A percentile compares a stretch with the other conserved stretches of the same genome.
Evolutionary conservation across 2,329 filamentous ascomycete species (phyloP).

Genomic region (Hymenoscyphus fraxineus): DNA sequence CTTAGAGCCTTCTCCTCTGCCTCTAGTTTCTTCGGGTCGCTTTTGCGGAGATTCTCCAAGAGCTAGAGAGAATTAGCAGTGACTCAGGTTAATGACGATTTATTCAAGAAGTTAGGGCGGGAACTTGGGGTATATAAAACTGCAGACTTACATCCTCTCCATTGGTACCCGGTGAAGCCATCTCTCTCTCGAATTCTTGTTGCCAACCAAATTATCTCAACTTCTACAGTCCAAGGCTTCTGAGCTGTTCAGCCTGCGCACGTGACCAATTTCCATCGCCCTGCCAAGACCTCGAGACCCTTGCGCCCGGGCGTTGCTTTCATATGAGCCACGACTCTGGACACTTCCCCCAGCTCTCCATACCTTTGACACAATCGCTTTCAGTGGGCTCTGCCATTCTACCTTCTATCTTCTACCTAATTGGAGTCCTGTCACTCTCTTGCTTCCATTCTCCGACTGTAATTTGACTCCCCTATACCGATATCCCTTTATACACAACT

Average conservation of each 20-base stretch:
- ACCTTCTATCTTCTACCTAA: not conserved
- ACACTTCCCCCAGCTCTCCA: not conserved
- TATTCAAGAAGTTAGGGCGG: not conserved
- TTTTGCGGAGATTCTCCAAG: conserved; percentile 56
- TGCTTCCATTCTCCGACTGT: not conserved
- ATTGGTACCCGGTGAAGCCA: conserved; percentile 28
- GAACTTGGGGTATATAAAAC: not conserved
- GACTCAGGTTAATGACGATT: not conserved
- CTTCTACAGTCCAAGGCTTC: not conserved
- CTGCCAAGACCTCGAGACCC: not conserved
- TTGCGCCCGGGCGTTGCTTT: not conserved
- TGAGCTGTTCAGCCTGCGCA: no score
- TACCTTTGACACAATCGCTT: not conserved
- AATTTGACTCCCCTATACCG: not conserved
- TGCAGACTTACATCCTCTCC: conserved; percentile 44
- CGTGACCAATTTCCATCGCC: no score
- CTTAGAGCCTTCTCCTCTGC: conserved; percentile 58
- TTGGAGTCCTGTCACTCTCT: not conserved
- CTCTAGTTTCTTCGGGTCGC: conserved; percentile 56
- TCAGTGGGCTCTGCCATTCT: not conserved
- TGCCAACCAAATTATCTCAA: not conserved
- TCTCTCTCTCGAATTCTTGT: conserved; percentile 11
- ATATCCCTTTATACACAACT: not conserved
- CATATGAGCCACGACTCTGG: not conserved
- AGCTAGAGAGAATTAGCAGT: conserved; percentile 42